Conservation (phyloP, 2,329 filamentous ascomycete genomes). For the Phialocephala subalpina region DNA sequence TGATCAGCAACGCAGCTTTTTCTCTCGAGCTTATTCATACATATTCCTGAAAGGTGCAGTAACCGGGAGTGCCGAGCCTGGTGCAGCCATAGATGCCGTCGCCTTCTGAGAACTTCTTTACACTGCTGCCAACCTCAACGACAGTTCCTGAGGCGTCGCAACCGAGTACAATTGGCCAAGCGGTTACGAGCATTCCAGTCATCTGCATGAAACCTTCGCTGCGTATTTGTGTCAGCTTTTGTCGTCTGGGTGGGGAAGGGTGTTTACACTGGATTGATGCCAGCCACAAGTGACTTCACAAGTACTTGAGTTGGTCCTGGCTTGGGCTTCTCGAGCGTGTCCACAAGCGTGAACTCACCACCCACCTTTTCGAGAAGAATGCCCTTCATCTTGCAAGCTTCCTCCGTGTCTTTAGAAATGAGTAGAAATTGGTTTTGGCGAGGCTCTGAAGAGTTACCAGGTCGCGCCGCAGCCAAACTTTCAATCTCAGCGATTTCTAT, state of each 20-base stretch:
- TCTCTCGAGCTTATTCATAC: constrained; percentile 15
- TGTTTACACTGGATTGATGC: constrained; percentile 49
- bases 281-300: constrained; percentile 47
- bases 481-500: background rate
- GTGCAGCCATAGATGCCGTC: constrained; percentile 49
- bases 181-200: constrained; percentile 43
- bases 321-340: constrained; percentile 36
- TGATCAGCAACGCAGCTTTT: background rate
- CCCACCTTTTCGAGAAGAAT: constrained; percentile 34
- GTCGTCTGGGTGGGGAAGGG: background rate
- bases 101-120: constrained; percentile 44
- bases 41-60: constrained; percentile 49
- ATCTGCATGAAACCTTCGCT: constrained; percentile 47
- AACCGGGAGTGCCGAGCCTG: constrained; percentile 44
- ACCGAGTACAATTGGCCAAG: constrained; percentile 49
- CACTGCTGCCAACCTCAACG: constrained; percentile 41
- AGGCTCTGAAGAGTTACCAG: background rate
- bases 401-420: background rate
- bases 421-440: background rate
- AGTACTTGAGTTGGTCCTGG: constrained; percentile 46
- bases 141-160: constrained; percentile 48
- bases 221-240: constrained; percentile 23
- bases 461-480: background rate
- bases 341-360: constrained; percentile 29
- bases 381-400: constrained; percentile 37